Evolutionary conservation across 2,329 filamentous ascomycete species (phyloP), one percentile per base, ranked within the genome.

Genomic region (Clarireedia hainanense): DNA sequence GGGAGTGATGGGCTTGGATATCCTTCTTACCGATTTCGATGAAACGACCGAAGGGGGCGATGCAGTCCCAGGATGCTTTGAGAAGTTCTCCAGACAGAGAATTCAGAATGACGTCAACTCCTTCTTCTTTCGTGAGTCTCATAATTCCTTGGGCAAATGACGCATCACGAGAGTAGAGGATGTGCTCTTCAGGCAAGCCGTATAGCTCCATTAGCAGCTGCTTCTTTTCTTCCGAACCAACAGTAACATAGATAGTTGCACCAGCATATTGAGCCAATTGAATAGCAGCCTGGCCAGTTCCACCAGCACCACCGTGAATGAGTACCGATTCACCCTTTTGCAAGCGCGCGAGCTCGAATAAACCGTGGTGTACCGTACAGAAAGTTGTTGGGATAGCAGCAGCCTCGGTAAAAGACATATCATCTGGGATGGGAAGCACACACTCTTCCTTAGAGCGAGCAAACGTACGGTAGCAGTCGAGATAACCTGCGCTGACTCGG

Each of bases 241-340:
- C 71, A 0, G 74, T 79, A 1, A 68, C 70, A 56, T 75, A 76
- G 2, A 80, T 61, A 2, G 71, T 59, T n/a, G 67, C 68, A 1
- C 65, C 65, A 1, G 65, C 23, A 39, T 58, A 57, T 26, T 72
- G 66, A 0, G 69, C 67, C 0, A 73, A n/a, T 3, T 59, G 51
- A 20, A 73, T 68, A 4, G 56, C 58, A 42, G 57, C 57, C 50
- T 62, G 59, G 6, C 64, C 63, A 10, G 62, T 47, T 10, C 57
- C 60, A 2, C 63, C 60, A 9, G 59, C 47, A 2, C 55, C 63
- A 12, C 50, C 27, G 49, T 65, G 64, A 2, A 66, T 62, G 1
- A 66, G 49, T 10, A 66, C 40, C 2, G 55, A 27, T 27, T 66
- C 58, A 2, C 71, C 72, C 0, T 67, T 61, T 14, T 66, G 57